Base-by-base conservation (phyloP, 345 rosid species). In the Physaria fendleri region DNA sequence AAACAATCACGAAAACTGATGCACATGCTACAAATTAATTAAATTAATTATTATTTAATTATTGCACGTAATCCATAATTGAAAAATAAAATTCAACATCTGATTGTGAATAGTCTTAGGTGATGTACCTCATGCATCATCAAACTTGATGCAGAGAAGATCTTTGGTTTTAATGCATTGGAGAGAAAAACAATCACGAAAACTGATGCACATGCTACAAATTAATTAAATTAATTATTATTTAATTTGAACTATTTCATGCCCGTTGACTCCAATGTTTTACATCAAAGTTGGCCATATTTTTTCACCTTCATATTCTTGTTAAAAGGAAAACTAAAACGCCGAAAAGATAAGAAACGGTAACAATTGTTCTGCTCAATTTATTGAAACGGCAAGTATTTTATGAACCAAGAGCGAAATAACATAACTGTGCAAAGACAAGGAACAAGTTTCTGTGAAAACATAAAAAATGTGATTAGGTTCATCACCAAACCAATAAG, bases 301-400 rank as follows among this genome's bases (percentile, higher is more conserved):
- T 11, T 12, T 12, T 6, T 2, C n/a, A 21, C 5, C 28, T 21
- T 21, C 15, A 5, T 21, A 20, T 21, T 12, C 15, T 44, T 22
- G 16, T 44, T 11, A 1, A 5, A 11, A 5, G 29, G 2, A 44
- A 44, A 44, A 12, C 47, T 44, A n/a, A 44, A 44, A n/a, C 17
- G 23, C 29, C 49, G 5, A 13, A 46, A 24, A 24, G 6, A 8
- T n/a, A 28, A 9, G 38, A 46, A 55, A 49, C 63, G 45, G 20
- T 45, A 55, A 69, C 17, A 23, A 69, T 29, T 69, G 63, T 62
- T 62, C 35, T 29, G 13, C 17, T 8, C 6, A 30, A 27, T 15
- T 61, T 61, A 69, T 62, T 54, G 50, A 54, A 55, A 47, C 58
- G 68, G 62, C 57, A 69, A 45, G 48, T 39, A 69, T 45, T 58